phyloP scores from a whole-genome alignment of 139 green algal genomes.

The Chlamydomonas applanata region DNA sequence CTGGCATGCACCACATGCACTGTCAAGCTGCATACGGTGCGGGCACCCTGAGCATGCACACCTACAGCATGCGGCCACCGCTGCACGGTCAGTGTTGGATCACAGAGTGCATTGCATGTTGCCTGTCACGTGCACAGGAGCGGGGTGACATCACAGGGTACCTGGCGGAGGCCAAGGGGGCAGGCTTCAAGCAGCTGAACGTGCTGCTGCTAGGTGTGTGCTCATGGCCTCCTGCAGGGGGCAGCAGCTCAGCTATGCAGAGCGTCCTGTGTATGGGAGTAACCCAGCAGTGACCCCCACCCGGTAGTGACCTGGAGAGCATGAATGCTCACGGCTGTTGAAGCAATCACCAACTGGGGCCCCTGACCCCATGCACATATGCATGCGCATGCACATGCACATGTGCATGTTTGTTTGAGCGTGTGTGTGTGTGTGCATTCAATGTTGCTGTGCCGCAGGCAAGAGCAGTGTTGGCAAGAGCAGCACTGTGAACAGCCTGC shows the following conservation, averaged over 20 bases:
- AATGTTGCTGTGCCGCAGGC: slow-evolving; percentile 12
- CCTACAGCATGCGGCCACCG: neutral
- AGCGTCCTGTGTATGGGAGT: too few relatives aligned
- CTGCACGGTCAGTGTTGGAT: neutral
- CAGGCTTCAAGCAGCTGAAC: slow-evolving; percentile 45
- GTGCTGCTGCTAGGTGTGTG: slow-evolving; percentile 48
- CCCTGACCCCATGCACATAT: neutral
- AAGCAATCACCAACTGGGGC: too few relatives aligned
- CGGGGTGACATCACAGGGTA: slow-evolving; percentile 21
- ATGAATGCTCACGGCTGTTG: too few relatives aligned
- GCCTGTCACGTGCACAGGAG: slow-evolving; percentile 28
- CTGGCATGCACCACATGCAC: neutral
- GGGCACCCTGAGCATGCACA: neutral
- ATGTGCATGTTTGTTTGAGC: too few relatives aligned
- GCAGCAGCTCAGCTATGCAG: too few relatives aligned
- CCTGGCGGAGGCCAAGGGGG: slow-evolving; percentile 26
- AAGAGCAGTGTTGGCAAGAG: slow-evolving; percentile 41
- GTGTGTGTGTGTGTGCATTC: too few relatives aligned
- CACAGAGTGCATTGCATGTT: neutral
- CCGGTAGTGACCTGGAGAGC: too few relatives aligned
- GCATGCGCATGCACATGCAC: neutral
- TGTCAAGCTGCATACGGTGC: neutral
- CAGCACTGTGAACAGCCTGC: slow-evolving; percentile 36
- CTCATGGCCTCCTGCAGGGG: too few relatives aligned
- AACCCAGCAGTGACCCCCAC: too few relatives aligned